Percentiles rank a stretch among this genome's conserved stretches.
Conservation (phyloP, 768 basidiomycete genomes). For the Phlegmacium glaucopus region DNA sequence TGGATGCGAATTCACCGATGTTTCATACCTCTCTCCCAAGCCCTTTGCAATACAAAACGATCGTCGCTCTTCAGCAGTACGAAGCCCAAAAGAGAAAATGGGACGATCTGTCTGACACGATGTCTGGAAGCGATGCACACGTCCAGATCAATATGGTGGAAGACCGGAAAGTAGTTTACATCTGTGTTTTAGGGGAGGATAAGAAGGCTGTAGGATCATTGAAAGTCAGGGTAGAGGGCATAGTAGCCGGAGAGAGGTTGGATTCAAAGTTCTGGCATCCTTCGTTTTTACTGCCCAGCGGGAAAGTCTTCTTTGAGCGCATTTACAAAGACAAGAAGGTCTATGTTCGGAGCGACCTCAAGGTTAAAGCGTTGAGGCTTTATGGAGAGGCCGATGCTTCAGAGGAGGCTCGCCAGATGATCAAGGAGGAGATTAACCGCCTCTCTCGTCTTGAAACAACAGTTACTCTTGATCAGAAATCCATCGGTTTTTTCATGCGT, state of each 20-base stretch:
- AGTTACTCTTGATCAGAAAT: slow-evolving; percentile 28
- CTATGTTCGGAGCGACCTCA: slow-evolving; percentile 44
- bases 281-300: slow-evolving; percentile 28
- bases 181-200: slow-evolving; percentile 48
- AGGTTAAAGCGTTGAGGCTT: slow-evolving; percentile 38
- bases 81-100: slow-evolving; percentile 46
- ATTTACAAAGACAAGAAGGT: slow-evolving; percentile 29
- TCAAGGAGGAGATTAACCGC: slow-evolving; percentile 45
- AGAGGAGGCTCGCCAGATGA: slow-evolving; percentile 39
- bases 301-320: slow-evolving; percentile 30
- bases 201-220: slow-evolving; percentile 52
- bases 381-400: slow-evolving; percentile 41
- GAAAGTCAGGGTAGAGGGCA: slow-evolving; percentile 57
- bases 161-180: slow-evolving; percentile 24
- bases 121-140: slow-evolving; percentile 21
- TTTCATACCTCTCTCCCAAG: slow-evolving; percentile 42
- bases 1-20: slow-evolving; percentile 25
- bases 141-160: slow-evolving; percentile 20
- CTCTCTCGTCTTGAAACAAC: slow-evolving; percentile 33
- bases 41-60: slow-evolving; percentile 48
- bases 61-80: slow-evolving; percentile 46
- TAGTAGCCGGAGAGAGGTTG: slow-evolving; percentile 49
- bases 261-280: slow-evolving; percentile 47
- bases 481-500: slow-evolving; percentile 48
- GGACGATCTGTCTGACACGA: slow-evolving; percentile 41